Conservation (phyloP, 768 basidiomycete species). For the Hirschioporus abietinus region DNA sequence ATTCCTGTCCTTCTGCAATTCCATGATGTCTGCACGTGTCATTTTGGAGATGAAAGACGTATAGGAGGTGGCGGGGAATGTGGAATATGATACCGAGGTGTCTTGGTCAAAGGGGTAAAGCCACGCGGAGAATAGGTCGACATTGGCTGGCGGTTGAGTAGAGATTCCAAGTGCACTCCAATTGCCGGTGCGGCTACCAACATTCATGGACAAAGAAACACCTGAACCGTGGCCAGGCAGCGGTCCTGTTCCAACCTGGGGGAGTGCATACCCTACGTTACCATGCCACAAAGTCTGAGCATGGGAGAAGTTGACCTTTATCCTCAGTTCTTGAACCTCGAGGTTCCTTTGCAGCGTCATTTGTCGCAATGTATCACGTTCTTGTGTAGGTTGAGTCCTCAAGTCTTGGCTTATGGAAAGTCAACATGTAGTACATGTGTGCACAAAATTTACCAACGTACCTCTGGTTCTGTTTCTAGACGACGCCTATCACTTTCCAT, state of each 20-base stretch:
- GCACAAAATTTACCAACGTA: constrained; percentile 31
- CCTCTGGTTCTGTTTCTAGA: constrained; percentile 72
- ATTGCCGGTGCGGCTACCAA: constrained; percentile 46
- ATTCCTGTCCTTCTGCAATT: constrained; percentile 40
- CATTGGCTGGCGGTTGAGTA: constrained; percentile 47
- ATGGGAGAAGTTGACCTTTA: constrained; percentile 37
- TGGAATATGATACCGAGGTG: constrained; percentile 44
- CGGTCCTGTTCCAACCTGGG: constrained; percentile 9
- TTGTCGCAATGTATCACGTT: constrained; percentile 71
- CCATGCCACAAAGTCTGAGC: constrained; percentile 56
- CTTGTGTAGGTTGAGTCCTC: constrained; percentile 60
- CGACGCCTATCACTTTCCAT: constrained; percentile 79
- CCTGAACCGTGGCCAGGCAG: constrained; percentile 14
- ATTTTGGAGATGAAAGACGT: constrained; percentile 36
- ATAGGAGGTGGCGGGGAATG: constrained; percentile 45
- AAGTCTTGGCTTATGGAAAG: constrained; percentile 58
- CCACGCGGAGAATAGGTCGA: constrained; percentile 63
- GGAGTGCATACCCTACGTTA: constrained; percentile 56
- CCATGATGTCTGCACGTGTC: constrained; percentile 24
- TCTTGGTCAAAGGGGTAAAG: constrained; percentile 36
- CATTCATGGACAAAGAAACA: constrained; percentile 30
- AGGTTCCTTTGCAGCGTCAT: constrained; percentile 76
- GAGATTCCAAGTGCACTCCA: constrained; percentile 65
- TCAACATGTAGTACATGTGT: not conserved
- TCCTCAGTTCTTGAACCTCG: constrained; percentile 70